Evolutionary conservation across 1,284 basidiomycete species (phyloP).

Genomic region (Sanghuangporus baumii): DNA sequence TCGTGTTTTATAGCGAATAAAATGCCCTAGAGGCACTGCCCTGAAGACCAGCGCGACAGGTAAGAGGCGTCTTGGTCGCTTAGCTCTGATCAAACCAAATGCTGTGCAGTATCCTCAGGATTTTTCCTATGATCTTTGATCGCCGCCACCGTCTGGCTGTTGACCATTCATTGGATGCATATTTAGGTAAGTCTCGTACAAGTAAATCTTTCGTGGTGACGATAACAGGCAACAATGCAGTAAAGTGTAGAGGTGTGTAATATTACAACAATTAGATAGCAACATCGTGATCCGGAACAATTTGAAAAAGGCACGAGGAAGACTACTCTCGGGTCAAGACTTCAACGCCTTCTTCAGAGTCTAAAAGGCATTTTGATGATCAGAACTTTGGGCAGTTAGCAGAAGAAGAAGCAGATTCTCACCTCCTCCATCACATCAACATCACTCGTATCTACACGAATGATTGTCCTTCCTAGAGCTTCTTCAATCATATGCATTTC

Average conservation of each 20-base stretch:
- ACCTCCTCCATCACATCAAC: slow-evolving; percentile 89
- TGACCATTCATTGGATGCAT: neutral
- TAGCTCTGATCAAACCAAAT: neutral
- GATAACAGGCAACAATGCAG: neutral
- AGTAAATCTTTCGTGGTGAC: no score
- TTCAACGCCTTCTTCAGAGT: slow-evolving; percentile 77
- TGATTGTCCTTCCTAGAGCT: slow-evolving; percentile 69
- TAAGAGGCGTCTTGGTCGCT: neutral
- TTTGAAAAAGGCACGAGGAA: neutral
- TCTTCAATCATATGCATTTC: slow-evolving; percentile 86
- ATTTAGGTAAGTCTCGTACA: neutral
- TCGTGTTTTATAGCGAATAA: slow-evolving; percentile 3
- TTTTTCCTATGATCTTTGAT: neutral
- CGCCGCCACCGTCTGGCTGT: neutral
- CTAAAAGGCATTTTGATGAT: slow-evolving; percentile 29
- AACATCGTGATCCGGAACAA: neutral
- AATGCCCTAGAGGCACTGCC: slow-evolving; percentile 2
- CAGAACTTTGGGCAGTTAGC: neutral
- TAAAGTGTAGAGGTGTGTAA: neutral
- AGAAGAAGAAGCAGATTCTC: slow-evolving; percentile 17
- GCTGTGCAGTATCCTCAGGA: neutral
- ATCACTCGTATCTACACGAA: slow-evolving; percentile 78
- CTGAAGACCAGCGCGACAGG: slow-evolving; percentile 3
- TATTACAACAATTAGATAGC: neutral
- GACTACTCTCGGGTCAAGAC: neutral